A percentile compares a stretch with the other conserved stretches of the same genome.
These are phyloP conservation scores for Pulveroboletus sp. DNA, from an alignment of 768 basidiomycete genomes.

Conservation along the genomic window DNA sequence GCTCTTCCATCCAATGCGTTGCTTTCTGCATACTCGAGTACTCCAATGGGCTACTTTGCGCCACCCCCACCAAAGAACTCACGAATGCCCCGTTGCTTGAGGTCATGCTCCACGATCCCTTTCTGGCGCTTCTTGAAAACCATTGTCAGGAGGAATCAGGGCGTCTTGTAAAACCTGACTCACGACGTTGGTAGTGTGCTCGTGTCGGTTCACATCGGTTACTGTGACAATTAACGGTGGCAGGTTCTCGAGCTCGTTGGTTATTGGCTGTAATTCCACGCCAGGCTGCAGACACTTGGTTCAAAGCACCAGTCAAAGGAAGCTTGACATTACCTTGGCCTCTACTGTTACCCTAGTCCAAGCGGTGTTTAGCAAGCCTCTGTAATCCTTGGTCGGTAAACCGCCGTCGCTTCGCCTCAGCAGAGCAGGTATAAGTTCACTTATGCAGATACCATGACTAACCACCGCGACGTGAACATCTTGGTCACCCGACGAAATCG, in stretches of 20 bases:
- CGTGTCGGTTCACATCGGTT: conserved; percentile 50
- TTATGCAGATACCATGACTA: conserved; percentile 74
- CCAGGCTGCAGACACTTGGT: conserved; percentile 27
- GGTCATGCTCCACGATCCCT: conserved; percentile 77
- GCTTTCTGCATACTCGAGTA: conserved; percentile 20
- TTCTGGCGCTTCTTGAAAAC: conserved; percentile 58
- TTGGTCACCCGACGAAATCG: conserved; percentile 35
- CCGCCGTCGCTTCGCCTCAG: conserved; percentile 39
- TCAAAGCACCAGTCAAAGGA: background rate
- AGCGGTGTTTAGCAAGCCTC: conserved; percentile 64
- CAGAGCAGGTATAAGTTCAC: conserved; percentile 53
- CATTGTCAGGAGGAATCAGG: conserved; percentile 8
- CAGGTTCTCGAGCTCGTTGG: conserved; percentile 18
- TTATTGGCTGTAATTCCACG: conserved; percentile 18
- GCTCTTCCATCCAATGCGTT: conserved; percentile 3
- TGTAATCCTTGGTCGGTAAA: conserved; percentile 32
- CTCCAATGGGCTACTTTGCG: conserved; percentile 11
- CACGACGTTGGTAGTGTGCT: conserved; percentile 59
- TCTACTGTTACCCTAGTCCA: conserved; percentile 60
- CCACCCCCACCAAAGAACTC: conserved; percentile 58
- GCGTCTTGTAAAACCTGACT: conserved; percentile 23
- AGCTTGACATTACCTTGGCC: conserved; percentile 38
- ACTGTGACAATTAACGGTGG: conserved; percentile 43
- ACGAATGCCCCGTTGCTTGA: conserved; percentile 72
- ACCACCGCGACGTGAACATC: conserved; percentile 61